Evolutionary conservation across 2,329 filamentous ascomycete species (phyloP).

Genomic region (Hypomyces perniciosus): DNA sequence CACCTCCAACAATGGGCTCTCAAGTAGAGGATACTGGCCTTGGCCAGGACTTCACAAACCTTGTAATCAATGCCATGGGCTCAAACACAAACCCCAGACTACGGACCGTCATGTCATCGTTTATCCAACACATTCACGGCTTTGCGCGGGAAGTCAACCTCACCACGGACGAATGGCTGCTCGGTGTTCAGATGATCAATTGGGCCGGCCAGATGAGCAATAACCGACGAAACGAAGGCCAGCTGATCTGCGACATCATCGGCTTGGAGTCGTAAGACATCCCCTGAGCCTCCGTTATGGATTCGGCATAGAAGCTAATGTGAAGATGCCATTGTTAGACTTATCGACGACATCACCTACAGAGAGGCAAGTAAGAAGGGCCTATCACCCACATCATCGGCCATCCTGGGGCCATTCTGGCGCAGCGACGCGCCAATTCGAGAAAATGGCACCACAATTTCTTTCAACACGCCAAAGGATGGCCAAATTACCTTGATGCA

Average conservation of each 20-base stretch:
- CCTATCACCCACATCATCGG: slow-evolving; percentile 59
- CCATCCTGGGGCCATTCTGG: slow-evolving; percentile 84
- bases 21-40: slow-evolving; percentile 19
- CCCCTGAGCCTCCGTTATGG: no score
- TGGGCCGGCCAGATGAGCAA: slow-evolving; percentile 64
- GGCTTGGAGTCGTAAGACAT: slow-evolving; percentile 59
- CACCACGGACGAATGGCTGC: slow-evolving; percentile 74
- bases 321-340: slow-evolving; percentile 25
- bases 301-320: no score
- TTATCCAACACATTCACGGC: slow-evolving; percentile 73
- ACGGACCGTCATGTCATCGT: slow-evolving; percentile 58
- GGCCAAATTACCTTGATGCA: slow-evolving; percentile 57
- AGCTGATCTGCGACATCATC: slow-evolving; percentile 66
- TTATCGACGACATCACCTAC: slow-evolving; percentile 78
- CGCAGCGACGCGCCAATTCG: slow-evolving; percentile 63
- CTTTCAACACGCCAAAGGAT: slow-evolving; percentile 43
- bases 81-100: slow-evolving; percentile 63
- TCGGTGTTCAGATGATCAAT: slow-evolving; percentile 54
- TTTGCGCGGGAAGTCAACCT: slow-evolving; percentile 75
- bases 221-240: slow-evolving; percentile 65
- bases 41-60: slow-evolving; percentile 57
- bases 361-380: slow-evolving; percentile 41
- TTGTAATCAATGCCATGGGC: slow-evolving; percentile 68
- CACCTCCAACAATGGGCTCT: slow-evolving; percentile 1
- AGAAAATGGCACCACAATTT: slow-evolving; percentile 64